Evolutionary conservation across 352 stramenopile genomes (phyloP).

Genomic region (Pythium sukuiense): DNA sequence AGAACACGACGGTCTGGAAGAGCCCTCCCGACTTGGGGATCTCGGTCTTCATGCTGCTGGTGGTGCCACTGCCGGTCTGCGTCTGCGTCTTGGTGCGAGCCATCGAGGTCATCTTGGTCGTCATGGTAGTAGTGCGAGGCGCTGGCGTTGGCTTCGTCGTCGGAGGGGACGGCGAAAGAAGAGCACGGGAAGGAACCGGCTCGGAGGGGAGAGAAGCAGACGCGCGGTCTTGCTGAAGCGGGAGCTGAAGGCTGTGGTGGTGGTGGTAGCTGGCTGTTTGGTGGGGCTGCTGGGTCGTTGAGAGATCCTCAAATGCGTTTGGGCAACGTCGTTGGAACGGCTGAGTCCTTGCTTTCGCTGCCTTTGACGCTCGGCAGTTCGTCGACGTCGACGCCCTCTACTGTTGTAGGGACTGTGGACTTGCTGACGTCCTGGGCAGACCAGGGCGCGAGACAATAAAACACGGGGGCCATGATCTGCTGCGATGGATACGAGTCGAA

Average conservation of each 20-base stretch:
- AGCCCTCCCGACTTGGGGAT: constrained; percentile 35
- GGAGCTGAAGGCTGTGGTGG: background rate
- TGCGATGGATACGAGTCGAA: constrained; percentile 4
- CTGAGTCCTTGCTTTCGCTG: background rate
- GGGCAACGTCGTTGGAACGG: constrained; percentile 1
- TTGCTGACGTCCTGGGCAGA: constrained; percentile 14
- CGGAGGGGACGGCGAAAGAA: constrained; percentile 15
- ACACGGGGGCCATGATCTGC: background rate
- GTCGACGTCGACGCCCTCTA: background rate
- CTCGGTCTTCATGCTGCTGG: constrained; percentile 25
- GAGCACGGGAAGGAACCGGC: constrained; percentile 12
- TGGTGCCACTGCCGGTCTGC: constrained; percentile 6
- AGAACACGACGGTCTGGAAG: constrained; percentile 71
- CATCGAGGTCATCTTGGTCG: constrained; percentile 25
- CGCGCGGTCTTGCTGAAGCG: background rate
- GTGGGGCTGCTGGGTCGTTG: constrained; percentile 8
- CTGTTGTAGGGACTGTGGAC: background rate
- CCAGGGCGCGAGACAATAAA: constrained; percentile 20
- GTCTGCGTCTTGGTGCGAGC: constrained; percentile 37
- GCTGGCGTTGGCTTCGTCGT: constrained; percentile 19
- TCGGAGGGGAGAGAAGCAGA: constrained; percentile 6
- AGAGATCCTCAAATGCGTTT: constrained; percentile 25
- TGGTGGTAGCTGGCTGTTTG: constrained; percentile 4
- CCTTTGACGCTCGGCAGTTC: background rate
- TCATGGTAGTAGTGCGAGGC: constrained; percentile 16